Evolutionary conservation across 495 filamentous ascomycete species (phyloP).

Genomic region (Rhypophila decipiens): DNA sequence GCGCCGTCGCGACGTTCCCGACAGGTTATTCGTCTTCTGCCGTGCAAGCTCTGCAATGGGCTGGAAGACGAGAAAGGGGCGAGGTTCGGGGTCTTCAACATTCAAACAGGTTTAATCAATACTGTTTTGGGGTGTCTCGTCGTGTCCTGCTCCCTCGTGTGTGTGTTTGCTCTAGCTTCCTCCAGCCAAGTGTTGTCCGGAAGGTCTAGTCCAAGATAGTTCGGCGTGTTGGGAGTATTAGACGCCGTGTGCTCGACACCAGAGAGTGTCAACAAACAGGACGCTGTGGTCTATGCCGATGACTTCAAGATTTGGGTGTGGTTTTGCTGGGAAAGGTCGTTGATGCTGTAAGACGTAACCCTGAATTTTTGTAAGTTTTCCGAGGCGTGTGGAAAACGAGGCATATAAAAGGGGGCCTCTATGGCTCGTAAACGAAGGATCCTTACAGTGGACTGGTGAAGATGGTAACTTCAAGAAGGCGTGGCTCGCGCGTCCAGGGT

Average conservation of each 20-base stretch:
- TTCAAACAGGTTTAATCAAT: too few relatives aligned
- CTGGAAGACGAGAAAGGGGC: constrained; percentile 5
- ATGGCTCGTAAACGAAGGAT: background rate
- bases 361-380: background rate
- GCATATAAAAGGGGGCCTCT: background rate
- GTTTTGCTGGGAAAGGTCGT: too few relatives aligned
- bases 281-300: too few relatives aligned
- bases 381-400: background rate
- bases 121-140: too few relatives aligned
- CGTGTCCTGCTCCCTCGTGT: too few relatives aligned
- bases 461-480: constrained; percentile 21
- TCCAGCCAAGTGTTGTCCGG: background rate
- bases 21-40: constrained; percentile 2
- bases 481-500: constrained; percentile 27
- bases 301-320: too few relatives aligned
- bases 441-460: constrained; percentile 9
- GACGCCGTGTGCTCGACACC: background rate
- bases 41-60: background rate
- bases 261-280: background rate
- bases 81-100: constrained; percentile 8
- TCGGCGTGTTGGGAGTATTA: too few relatives aligned
- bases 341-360: too few relatives aligned
- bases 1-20: constrained; percentile 10
- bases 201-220: background rate
- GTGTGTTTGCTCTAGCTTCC: background rate